Base-by-base conservation (phyloP, 345 rosid genomes). In the Syzygium jambos region DNA sequence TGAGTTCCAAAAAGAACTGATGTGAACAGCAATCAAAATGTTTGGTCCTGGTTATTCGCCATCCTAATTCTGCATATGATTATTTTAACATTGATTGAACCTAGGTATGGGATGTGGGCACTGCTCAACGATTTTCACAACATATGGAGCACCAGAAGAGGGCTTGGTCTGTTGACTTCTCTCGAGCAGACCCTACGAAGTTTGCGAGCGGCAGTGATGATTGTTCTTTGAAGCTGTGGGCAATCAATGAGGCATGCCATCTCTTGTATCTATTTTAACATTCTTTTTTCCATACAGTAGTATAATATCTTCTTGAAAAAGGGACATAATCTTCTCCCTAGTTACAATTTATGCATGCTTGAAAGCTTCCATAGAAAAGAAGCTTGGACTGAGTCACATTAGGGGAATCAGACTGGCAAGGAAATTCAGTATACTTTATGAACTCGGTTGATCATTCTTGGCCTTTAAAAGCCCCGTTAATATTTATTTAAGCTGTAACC, bases 111-210 rank as follows among this genome's bases (percentile, higher is more conserved):
- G 99, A 97, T 93, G 96, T 93, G 29, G 89, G 93, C 90, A 95
- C 96, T 52, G 98, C 96, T 87, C 96, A 93, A 92, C 95, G 91
- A 57, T 89, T 96, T 84, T 94, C 92, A 13, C 97, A 92, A 87
- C 94, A 90, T 90, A 89, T 57, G 11, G 99, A 96, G 92, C 99
- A 97, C 90, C 93, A 91, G 86, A 96, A 92, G 90, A 91, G 99
- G 91, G 98, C 98, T 46, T 96, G 98, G 99, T 94, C 98, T 91
- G 96, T 97, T 89, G 98, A 97, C 92, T 97, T 97, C 90, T 97
- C 97, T 89, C 95, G 87, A 86, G 91, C 93, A 53, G 93, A 93
- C 90, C 98, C 98, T 17, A 96, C 93, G 86, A 95, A 91, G 91
- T 94, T 97, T 85, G 99, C 96, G 88, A 95, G 98, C 85, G 98